phyloP scores from a whole-genome alignment of 495 filamentous ascomycete species.

The Neurospora pannonica region DNA sequence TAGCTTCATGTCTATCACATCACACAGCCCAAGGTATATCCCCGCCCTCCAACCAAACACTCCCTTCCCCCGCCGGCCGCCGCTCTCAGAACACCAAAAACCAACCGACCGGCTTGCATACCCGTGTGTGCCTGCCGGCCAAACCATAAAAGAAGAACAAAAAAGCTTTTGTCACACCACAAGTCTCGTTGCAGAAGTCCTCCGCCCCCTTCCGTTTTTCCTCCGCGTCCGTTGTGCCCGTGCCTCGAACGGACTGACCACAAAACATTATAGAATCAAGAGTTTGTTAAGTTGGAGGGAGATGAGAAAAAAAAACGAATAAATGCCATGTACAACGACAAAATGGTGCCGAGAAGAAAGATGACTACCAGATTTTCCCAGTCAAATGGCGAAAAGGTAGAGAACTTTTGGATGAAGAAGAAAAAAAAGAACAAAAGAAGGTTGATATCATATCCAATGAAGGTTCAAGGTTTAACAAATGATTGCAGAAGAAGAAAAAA shows the following conservation, averaged over 20 bases:
- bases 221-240: not conserved
- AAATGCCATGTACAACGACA: not conserved
- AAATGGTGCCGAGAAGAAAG: not conserved
- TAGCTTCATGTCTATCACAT: not conserved
- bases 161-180: not conserved
- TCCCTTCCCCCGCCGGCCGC: not conserved
- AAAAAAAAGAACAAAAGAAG: not conserved
- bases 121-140: not conserved
- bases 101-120: no score
- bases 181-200: not conserved
- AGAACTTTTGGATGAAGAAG: not conserved
- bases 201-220: not conserved
- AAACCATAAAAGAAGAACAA: not conserved
- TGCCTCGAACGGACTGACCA: not conserved
- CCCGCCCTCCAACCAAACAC: not conserved
- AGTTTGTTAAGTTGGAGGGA: not conserved
- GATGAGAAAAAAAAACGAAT: not conserved
- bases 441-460: not conserved
- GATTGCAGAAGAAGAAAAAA: not conserved
- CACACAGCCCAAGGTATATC: not conserved
- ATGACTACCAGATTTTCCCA: not conserved
- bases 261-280: not conserved
- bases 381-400: not conserved
- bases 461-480: not conserved
- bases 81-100: not conserved